Conservation (phyloP, 2,329 filamentous ascomycete species). For the Colletotrichum gloeosporioides region DNA sequence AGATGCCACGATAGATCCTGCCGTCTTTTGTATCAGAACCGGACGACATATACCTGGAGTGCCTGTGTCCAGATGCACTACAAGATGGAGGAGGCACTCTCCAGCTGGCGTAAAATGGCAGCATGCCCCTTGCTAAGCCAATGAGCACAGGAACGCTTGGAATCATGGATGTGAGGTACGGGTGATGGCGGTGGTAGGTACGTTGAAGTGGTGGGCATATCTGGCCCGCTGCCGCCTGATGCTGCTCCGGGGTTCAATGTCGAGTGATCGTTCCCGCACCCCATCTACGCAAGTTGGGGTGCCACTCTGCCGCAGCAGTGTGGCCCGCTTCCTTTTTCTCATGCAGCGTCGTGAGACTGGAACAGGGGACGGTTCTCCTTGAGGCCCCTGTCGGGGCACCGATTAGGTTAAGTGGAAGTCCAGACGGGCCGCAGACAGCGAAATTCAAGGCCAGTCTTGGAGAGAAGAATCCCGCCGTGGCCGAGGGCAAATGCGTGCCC, state of each 20-base stretch:
- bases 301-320: conserved; percentile 11
- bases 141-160: background rate
- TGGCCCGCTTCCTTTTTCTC: conserved; percentile 10
- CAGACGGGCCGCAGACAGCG: background rate
- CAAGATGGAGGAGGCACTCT: background rate
- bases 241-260: background rate
- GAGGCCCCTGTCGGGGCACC: background rate
- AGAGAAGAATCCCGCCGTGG: background rate
- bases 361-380: background rate
- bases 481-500: background rate
- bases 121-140: background rate
- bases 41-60: background rate
- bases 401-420: background rate
- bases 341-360: conserved; percentile 12
- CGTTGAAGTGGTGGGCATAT: background rate
- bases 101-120: background rate
- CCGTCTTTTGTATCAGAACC: background rate
- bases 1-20: background rate
- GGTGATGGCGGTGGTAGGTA: background rate
- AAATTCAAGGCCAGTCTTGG: background rate
- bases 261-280: conserved; percentile 16
- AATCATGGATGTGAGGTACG: conserved; percentile 18
- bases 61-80: background rate
- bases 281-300: conserved; percentile 16
- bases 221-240: background rate